A percentile compares a stretch with the other conserved stretches of the same genome.
Evolutionary conservation across 2,329 filamentous ascomycete genomes (phyloP).

Genomic region (Cryphonectria radicalis): DNA sequence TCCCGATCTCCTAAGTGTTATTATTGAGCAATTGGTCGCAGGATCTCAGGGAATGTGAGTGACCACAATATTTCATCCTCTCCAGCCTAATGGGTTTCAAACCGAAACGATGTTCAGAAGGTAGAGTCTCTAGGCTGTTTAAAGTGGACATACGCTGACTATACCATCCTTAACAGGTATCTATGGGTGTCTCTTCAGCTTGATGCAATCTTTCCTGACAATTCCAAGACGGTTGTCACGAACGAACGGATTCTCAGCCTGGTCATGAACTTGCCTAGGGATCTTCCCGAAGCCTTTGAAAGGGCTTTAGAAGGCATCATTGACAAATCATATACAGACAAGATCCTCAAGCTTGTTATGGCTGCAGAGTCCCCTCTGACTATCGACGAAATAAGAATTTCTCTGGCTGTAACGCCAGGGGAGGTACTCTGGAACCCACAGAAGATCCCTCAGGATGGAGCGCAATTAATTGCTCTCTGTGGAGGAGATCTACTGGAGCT

Average conservation of each 20-base stretch:
- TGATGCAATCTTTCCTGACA: neutral
- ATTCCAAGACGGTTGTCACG: neutral
- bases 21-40: neutral
- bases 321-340: constrained; percentile 3
- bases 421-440: neutral
- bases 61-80: neutral
- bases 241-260: neutral
- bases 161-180: neutral
- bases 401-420: neutral
- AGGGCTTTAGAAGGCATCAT: constrained; percentile 4
- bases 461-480: constrained; percentile 6
- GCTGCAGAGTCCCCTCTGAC: neutral
- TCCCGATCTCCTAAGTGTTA: neutral
- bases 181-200: neutral
- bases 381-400: constrained; percentile 24
- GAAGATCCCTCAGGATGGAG: neutral
- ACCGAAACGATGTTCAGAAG: neutral
- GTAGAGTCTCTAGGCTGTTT: neutral
- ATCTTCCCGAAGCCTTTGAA: constrained; percentile 21
- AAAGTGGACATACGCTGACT: neutral
- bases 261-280: neutral
- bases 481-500: constrained; percentile 17
- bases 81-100: neutral
- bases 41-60: constrained; percentile 5
- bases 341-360: constrained; percentile 17